Evolutionary conservation across 768 basidiomycete species (phyloP).

Genomic region (Amanita fuliginea): DNA sequence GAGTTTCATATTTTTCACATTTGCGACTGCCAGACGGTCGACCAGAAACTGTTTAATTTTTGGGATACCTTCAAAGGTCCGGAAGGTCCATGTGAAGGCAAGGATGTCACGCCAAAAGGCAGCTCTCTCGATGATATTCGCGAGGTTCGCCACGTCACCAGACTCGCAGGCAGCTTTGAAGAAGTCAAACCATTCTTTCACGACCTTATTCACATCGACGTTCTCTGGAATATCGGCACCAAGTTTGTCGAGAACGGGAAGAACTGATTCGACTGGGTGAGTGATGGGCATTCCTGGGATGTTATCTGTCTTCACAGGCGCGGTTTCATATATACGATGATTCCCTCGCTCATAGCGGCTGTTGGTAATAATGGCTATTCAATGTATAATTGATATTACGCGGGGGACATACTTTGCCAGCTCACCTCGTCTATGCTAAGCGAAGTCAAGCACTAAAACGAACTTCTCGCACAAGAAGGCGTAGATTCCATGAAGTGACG

Average conservation of each 20-base stretch:
- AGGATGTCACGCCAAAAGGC: conserved; percentile 51
- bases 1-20: conserved; percentile 16
- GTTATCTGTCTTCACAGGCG: background rate
- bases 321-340: background rate
- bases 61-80: conserved; percentile 36
- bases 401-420: no score
- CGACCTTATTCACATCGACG: background rate
- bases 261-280: conserved; percentile 2
- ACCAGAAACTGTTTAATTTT: conserved; percentile 32
- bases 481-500: no score
- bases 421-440: no score
- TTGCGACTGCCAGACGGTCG: conserved; percentile 28
- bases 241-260: conserved; percentile 7
- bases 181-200: background rate
- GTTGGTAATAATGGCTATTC: no score
- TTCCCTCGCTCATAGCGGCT: background rate
- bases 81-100: conserved; percentile 52
- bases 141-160: background rate
- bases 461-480: no score
- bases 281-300: background rate
- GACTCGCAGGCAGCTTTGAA: background rate
- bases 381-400: no score
- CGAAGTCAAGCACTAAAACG: no score
- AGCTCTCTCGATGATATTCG: conserved; percentile 7
- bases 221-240: background rate